These are phyloP conservation scores for Rhytidiadelphus loreus DNA, from an alignment of 225 moss, liverwort and hornwort genomes.

Conservation along the genomic window DNA sequence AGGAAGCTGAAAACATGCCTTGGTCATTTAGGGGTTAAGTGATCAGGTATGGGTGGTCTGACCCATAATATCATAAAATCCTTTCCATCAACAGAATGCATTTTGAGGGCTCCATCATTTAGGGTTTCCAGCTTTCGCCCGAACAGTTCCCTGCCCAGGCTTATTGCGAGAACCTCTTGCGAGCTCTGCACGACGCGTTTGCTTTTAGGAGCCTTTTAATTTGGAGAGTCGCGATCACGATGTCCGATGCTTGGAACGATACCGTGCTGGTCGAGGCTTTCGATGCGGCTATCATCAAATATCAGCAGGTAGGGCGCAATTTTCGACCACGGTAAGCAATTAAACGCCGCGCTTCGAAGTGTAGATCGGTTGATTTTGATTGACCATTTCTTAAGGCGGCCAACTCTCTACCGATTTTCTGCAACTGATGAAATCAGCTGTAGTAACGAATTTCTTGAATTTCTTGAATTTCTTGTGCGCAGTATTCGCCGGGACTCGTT, in stretches of 20 bases:
- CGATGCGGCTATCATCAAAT: background rate
- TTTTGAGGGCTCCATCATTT: background rate
- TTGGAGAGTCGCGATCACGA: background rate
- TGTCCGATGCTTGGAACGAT: slow-evolving; percentile 9
- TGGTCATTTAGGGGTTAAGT: no score
- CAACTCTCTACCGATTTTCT: background rate
- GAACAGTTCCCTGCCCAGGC: background rate
- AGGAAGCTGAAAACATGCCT: no score
- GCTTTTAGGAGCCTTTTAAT: background rate
- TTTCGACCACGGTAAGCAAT: background rate
- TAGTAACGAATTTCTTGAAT: background rate
- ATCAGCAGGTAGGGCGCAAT: background rate
- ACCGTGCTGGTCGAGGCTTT: slow-evolving; percentile 4
- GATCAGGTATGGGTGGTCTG: no score
- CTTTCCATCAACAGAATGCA: background rate
- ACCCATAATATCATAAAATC: no score
- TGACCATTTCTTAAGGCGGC: background rate
- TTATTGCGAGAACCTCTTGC: background rate
- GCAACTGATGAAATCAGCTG: background rate
- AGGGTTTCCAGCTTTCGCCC: background rate
- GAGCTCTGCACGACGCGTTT: background rate
- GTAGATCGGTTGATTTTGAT: background rate
- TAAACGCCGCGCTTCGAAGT: background rate
- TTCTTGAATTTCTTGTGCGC: background rate
- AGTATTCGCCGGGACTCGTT: background rate